These are phyloP conservation scores for Paraleonurus japonicus DNA, from an alignment of 257 asterid genomes.

Conservation along the genomic window DNA sequence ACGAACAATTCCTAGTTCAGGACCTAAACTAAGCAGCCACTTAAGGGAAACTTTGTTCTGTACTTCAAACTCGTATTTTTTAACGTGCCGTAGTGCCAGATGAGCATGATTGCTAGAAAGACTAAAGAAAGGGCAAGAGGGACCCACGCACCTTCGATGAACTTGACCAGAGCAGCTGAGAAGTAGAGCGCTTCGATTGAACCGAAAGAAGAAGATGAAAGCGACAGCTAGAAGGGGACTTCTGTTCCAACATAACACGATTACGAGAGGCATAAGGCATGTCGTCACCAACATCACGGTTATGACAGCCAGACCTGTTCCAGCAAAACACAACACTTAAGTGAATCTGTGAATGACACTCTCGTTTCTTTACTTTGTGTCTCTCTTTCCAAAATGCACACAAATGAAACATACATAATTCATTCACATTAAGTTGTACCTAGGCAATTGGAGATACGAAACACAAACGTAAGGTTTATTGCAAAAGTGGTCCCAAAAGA, in stretches of 20 bases:
- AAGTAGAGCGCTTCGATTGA: slow-evolving; percentile 80
- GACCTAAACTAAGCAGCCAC: neutral
- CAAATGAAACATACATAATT: neutral
- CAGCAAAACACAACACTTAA: slow-evolving; percentile 14
- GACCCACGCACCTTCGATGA: neutral
- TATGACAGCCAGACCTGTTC: slow-evolving; percentile 85
- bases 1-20: slow-evolving; percentile 53
- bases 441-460: neutral
- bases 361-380: neutral
- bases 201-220: slow-evolving; percentile 73
- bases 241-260: slow-evolving; percentile 75
- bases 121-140: neutral
- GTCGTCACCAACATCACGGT: slow-evolving; percentile 95
- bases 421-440: neutral
- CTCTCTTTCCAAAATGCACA: neutral
- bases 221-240: slow-evolving; percentile 52
- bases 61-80: neutral
- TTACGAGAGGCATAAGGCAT: slow-evolving; percentile 80
- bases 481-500: too few relatives aligned
- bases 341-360: neutral
- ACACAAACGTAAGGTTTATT: neutral
- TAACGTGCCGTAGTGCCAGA: neutral
- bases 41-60: neutral
- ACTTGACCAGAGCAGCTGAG: neutral
- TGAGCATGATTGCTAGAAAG: neutral